Conservation (phyloP, 257 asterid species). For the Plectranthus barbatus region DNA sequence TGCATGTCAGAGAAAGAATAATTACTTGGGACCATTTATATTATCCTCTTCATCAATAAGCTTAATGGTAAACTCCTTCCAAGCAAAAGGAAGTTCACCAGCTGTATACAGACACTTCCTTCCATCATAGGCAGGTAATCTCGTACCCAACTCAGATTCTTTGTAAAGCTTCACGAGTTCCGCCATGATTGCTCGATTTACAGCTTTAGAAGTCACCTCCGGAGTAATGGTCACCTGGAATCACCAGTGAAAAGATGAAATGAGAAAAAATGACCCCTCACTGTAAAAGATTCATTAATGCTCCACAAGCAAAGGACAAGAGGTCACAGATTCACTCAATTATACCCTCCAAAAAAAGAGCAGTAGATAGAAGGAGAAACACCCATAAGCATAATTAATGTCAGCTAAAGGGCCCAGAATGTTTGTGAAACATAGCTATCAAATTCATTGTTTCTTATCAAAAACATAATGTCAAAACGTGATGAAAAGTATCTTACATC, state of each 20-base stretch:
- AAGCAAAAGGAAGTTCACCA: constrained; percentile 89
- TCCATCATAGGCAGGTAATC: constrained; percentile 96
- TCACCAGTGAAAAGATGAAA: background rate
- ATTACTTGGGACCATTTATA: constrained; percentile 76
- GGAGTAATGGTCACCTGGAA: constrained; percentile 88
- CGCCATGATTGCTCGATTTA: constrained; percentile 80
- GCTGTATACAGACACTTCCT: constrained; percentile 90
- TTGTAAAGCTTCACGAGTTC: constrained; percentile 76
- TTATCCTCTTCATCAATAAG: constrained; percentile 76
- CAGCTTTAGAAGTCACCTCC: constrained; percentile 75
- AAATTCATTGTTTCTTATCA: constrained; percentile 26
- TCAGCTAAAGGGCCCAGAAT: constrained; percentile 45
- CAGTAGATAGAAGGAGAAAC: constrained; percentile 23
- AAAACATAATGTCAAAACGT: constrained; percentile 11
- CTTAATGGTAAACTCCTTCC: constrained; percentile 81
- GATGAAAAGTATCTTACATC: constrained; percentile 58
- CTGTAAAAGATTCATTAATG: constrained; percentile 34
- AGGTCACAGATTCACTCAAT: constrained; percentile 21
- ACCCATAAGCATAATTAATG: constrained; percentile 28
- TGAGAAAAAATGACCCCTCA: constrained; percentile 24
- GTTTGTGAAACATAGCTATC: constrained; percentile 26
- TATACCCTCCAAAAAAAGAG: constrained; percentile 21
- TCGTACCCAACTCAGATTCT: constrained; percentile 86
- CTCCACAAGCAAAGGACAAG: constrained; percentile 29
- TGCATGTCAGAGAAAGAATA: background rate